phyloP scores from a whole-genome alignment of 2,329 filamentous ascomycete genomes.

The Fusarium austroafricanum region DNA sequence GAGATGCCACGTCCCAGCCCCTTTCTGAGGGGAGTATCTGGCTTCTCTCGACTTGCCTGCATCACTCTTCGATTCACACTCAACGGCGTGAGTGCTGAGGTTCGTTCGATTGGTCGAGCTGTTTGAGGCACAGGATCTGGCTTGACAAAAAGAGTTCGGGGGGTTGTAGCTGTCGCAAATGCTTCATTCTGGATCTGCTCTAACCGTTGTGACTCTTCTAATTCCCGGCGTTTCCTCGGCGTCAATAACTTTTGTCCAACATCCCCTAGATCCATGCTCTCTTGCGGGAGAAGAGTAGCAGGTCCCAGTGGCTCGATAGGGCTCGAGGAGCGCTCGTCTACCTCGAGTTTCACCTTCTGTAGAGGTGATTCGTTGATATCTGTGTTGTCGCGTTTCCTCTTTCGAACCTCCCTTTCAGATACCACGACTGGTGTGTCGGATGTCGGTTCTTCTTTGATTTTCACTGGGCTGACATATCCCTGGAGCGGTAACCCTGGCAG shows the following conservation, averaged over 20 bases:
- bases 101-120: conserved; percentile 30
- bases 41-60: conserved; percentile 41
- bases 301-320: conserved; percentile 41
- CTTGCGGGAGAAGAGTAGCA: conserved; percentile 55
- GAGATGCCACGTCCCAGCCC: conserved; percentile 54
- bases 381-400: conserved; percentile 55
- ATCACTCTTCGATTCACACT: conserved; percentile 50
- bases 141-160: conserved; percentile 38
- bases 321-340: conserved; percentile 45
- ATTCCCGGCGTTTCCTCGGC: conserved; percentile 51
- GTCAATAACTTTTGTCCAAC: conserved; percentile 50
- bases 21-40: conserved; percentile 34
- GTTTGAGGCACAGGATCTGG: conserved; percentile 35
- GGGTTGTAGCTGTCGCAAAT: conserved; percentile 20
- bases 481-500: conserved; percentile 38
- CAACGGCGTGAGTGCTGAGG: conserved; percentile 53
- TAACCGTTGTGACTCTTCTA: conserved; percentile 32
- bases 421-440: conserved; percentile 65
- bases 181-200: conserved; percentile 18
- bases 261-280: conserved; percentile 68
- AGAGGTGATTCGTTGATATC: conserved; percentile 40
- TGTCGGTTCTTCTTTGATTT: conserved; percentile 64
- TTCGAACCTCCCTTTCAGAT: conserved; percentile 62
- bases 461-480: conserved; percentile 10
- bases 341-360: conserved; percentile 58